These are phyloP conservation scores for Synchytrium microbalum DNA, from an alignment of 371 early-diverging fungal species.

Conservation along the genomic window DNA sequence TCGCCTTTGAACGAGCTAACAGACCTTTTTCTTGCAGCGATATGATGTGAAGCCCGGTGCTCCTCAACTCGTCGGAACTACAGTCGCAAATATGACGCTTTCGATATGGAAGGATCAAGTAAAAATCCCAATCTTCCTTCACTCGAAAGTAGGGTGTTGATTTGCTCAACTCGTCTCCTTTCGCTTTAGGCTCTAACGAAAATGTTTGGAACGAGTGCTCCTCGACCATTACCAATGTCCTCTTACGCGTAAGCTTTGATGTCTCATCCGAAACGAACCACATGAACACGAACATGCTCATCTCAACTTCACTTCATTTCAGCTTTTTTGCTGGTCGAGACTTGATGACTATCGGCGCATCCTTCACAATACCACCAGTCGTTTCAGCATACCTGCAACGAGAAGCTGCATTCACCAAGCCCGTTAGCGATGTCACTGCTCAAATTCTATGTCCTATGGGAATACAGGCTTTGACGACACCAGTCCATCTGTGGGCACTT, in stretches of 20 bases:
- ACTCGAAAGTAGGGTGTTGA: no score
- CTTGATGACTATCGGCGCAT: conserved; percentile 53
- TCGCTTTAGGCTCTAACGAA: neutral
- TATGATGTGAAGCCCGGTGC: neutral
- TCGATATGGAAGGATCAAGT: conserved; percentile 7
- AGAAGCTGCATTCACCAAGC: conserved; percentile 8
- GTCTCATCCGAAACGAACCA: no score
- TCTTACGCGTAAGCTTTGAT: no score
- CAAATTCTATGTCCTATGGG: neutral
- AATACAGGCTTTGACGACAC: neutral
- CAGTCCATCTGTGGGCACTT: neutral
- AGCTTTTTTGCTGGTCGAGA: conserved; percentile 54
- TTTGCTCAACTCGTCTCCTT: no score
- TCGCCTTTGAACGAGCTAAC: neutral
- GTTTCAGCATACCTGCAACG: conserved; percentile 27
- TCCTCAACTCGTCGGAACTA: neutral
- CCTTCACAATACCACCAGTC: conserved; percentile 54
- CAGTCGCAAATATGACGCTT: conserved; percentile 2
- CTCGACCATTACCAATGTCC: conserved; percentile 39
- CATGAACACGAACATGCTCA: no score
- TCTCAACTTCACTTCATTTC: no score
- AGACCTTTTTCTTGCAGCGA: neutral
- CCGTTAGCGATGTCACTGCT: conserved; percentile 1
- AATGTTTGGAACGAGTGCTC: neutral
- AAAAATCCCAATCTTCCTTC: no score